A percentile compares a stretch with the other conserved stretches of the same genome.
These are phyloP conservation scores for Lichtheimia corymbifera DNA, from an alignment of 371 early-diverging fungal genomes.

Conservation along the genomic window DNA sequence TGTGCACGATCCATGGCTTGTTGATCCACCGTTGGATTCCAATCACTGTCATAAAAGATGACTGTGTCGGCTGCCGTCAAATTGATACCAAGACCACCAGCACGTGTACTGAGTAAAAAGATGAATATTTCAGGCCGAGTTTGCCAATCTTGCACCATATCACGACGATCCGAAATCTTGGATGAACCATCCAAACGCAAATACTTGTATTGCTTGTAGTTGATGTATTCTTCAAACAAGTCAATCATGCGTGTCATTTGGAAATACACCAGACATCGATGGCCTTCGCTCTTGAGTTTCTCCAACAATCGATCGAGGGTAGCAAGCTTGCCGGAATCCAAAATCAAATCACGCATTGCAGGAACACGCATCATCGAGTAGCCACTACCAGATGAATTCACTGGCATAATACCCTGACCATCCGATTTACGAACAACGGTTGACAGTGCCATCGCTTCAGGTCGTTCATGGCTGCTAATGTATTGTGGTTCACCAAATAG, in stretches of 20 bases:
- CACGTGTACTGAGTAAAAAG: conserved; percentile 97
- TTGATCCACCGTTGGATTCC: conserved; percentile 98
- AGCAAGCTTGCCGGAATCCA: conserved; percentile 94
- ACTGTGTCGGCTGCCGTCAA: conserved; percentile 99
- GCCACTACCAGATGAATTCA: conserved; percentile 37
- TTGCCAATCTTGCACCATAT: conserved; percentile 94
- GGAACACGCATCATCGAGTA: conserved; percentile 50
- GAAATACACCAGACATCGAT: conserved; percentile 96
- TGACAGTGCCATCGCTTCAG: conserved; percentile 21
- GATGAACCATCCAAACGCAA: conserved; percentile 96
- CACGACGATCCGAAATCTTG: conserved; percentile 89
- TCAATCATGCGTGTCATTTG: conserved; percentile 99
- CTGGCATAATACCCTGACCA: conserved; percentile 34
- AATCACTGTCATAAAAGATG: conserved; percentile 99
- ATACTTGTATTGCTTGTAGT: conserved; percentile 88
- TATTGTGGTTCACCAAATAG: conserved; percentile 52
- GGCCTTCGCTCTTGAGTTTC: conserved; percentile 88
- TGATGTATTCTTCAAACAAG: conserved; percentile 93
- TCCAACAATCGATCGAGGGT: conserved; percentile 87
- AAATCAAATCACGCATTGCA: conserved; percentile 80
- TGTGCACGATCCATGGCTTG: conserved; percentile 99
- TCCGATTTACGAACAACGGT: conserved; percentile 24
- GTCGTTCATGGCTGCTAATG: conserved; percentile 14
- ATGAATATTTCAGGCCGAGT: conserved; percentile 91
- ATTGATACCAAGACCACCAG: conserved; percentile 99